Evolutionary conservation across 805 yeast genomes (phyloP).

Genomic region (Zygotorulaspora sp.): DNA sequence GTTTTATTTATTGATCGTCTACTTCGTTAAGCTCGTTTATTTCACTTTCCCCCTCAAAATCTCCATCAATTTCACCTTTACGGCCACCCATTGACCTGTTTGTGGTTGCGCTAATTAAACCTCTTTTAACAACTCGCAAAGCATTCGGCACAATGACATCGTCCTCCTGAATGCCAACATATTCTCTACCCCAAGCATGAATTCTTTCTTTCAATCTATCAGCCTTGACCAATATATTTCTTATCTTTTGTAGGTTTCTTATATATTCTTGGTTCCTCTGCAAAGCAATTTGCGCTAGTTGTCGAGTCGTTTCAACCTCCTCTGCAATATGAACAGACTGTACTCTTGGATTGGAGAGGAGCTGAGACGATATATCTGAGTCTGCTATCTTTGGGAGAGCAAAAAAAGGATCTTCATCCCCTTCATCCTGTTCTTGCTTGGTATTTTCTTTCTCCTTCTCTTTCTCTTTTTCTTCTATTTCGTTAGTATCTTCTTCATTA

Average conservation of each 20-base stretch:
- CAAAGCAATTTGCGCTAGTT: slow-evolving; percentile 68
- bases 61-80: slow-evolving; percentile 29
- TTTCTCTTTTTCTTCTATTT: slow-evolving; percentile 15
- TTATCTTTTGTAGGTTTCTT: slow-evolving; percentile 64
- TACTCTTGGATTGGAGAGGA: slow-evolving; percentile 31
- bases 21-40: slow-evolving; percentile 4
- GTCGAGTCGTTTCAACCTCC: slow-evolving; percentile 65
- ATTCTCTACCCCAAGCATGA: slow-evolving; percentile 80
- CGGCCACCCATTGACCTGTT: slow-evolving; percentile 27
- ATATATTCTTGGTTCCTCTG: slow-evolving; percentile 86
- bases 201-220: slow-evolving; percentile 68
- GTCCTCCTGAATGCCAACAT: slow-evolving; percentile 59
- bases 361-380: slow-evolving; percentile 14
- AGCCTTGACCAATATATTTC: slow-evolving; percentile 74
- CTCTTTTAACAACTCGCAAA: slow-evolving; percentile 35
- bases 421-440: slow-evolving; percentile 18
- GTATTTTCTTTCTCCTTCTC: slow-evolving; percentile 10
- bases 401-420: slow-evolving; percentile 57
- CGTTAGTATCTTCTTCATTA: slow-evolving; percentile 25
- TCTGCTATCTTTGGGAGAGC: slow-evolving; percentile 49
- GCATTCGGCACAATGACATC: slow-evolving; percentile 38
- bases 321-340: slow-evolving; percentile 50
- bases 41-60: slow-evolving; percentile 21
- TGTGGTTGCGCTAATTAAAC: slow-evolving; percentile 36
- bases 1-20: too few relatives aligned